Conservation (phyloP, 352 stramenopile genomes). For the Phytopythium delawarense region DNA sequence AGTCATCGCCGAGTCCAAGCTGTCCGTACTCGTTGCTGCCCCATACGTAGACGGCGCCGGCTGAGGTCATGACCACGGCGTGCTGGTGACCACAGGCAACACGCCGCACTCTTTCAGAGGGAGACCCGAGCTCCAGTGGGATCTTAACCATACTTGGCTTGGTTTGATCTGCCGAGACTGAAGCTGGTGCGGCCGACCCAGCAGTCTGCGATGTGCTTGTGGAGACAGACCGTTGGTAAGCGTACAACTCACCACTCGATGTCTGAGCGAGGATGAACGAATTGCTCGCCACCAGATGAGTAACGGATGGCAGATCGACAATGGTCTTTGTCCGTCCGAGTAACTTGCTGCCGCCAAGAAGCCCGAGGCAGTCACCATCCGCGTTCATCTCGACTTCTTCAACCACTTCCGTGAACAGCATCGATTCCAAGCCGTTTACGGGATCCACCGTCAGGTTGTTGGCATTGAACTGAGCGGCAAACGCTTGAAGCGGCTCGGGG, state of each 20-base stretch:
- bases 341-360: constrained; percentile 36
- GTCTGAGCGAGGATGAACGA: constrained; percentile 32
- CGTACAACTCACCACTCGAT: constrained; percentile 28
- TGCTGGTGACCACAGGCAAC: constrained; percentile 48
- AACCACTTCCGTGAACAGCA: neutral
- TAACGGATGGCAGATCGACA: constrained; percentile 28
- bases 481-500: constrained; percentile 13
- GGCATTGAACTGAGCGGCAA: constrained; percentile 3
- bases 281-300: constrained; percentile 31
- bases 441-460: neutral
- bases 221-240: constrained; percentile 18
- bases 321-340: constrained; percentile 42
- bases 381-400: constrained; percentile 21
- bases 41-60: constrained; percentile 45
- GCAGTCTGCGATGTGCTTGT: neutral
- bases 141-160: constrained; percentile 10
- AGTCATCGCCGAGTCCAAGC: constrained; percentile 29
- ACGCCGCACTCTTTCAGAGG: constrained; percentile 21
- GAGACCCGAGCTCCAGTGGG: constrained; percentile 7
- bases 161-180: neutral
- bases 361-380: constrained; percentile 46
- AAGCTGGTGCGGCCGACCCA: neutral
- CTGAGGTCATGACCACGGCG: constrained; percentile 19
- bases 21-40: constrained; percentile 67
- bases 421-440: neutral